Conservation (phyloP, 2,329 filamentous ascomycete species). For the Penicillium hesseltinei region DNA sequence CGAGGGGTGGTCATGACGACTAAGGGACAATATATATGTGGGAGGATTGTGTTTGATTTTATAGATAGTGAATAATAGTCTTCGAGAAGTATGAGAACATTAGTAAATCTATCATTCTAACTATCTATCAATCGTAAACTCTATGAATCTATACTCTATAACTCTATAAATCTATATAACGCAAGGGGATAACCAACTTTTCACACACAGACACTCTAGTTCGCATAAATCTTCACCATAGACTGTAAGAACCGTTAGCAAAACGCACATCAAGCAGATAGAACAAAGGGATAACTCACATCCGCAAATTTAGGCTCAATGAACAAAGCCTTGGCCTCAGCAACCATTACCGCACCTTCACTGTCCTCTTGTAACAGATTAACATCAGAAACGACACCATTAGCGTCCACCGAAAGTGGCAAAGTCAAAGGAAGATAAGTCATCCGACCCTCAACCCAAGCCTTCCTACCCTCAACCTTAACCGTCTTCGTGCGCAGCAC, state of each 20-base stretch:
- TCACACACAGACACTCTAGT: conserved; percentile 3
- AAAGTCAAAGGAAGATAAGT: conserved; percentile 22
- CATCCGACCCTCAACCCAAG: conserved; percentile 38
- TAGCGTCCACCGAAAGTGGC: conserved; percentile 2
- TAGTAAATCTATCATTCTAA: background rate
- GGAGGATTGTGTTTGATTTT: conserved; percentile 3
- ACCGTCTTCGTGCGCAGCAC: conserved; percentile 34
- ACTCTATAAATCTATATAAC: background rate
- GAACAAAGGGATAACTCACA: conserved; percentile 21
- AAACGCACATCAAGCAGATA: background rate
- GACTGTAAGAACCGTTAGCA: conserved; percentile 23
- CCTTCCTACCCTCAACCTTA: conserved; percentile 38
- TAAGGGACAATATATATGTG: background rate
- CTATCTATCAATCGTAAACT: background rate
- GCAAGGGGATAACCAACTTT: background rate
- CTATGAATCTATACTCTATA: background rate
- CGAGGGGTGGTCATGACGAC: background rate
- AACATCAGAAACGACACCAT: conserved; percentile 11
- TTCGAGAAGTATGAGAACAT: background rate
- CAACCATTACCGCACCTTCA: conserved; percentile 30
- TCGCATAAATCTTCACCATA: conserved; percentile 34
- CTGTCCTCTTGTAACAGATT: conserved; percentile 17
- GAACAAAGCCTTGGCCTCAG: conserved; percentile 40
- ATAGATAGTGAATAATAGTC: background rate
- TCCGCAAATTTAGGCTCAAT: conserved; percentile 39